These are phyloP conservation scores for Aphanomyces astaci DNA, from an alignment of 352 stramenopile genomes.

Conservation along the genomic window DNA sequence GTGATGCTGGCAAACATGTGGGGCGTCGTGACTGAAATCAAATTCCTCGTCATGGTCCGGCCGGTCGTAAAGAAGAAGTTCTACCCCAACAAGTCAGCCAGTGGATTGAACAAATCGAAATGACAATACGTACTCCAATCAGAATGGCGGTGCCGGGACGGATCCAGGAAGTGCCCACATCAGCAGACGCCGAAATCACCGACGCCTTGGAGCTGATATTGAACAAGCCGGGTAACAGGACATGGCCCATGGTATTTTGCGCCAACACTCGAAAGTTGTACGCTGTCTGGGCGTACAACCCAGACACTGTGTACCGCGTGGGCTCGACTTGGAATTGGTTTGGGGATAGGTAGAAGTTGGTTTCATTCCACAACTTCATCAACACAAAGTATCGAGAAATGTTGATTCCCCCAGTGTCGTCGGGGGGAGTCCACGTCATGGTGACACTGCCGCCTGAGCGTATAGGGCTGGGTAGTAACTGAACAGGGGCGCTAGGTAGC, in stretches of 20 bases:
- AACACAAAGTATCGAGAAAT: slow-evolving; percentile 40
- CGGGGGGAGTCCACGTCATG: slow-evolving; percentile 38
- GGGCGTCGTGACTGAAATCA: slow-evolving; percentile 29
- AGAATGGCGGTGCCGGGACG: slow-evolving; percentile 16
- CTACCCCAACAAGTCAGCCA: too few species aligned
- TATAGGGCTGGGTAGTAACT: slow-evolving; percentile 5
- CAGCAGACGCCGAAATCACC: slow-evolving; percentile 30
- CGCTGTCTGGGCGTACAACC: slow-evolving; percentile 32
- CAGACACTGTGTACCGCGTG: slow-evolving; percentile 24
- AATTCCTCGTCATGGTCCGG: slow-evolving; percentile 25
- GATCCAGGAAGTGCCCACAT: slow-evolving; percentile 27
- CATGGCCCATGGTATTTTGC: slow-evolving; percentile 23
- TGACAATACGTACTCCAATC: slow-evolving; percentile 24
- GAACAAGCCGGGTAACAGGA: slow-evolving; percentile 30
- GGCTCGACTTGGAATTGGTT: slow-evolving; percentile 11
- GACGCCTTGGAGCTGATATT: slow-evolving; percentile 32
- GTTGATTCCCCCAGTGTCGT: slow-evolving; percentile 36
- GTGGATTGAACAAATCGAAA: too few species aligned
- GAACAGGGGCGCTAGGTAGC: slow-evolving; percentile 32
- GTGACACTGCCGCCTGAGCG: slow-evolving; percentile 49
- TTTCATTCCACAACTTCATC: slow-evolving; percentile 24
- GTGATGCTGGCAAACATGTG: slow-evolving; percentile 29
- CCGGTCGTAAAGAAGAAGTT: background rate
- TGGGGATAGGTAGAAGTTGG: slow-evolving; percentile 29
- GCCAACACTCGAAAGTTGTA: slow-evolving; percentile 55